Conservation (phyloP, 805 yeast species). For the Groenewaldozyma salmanticensis region DNA sequence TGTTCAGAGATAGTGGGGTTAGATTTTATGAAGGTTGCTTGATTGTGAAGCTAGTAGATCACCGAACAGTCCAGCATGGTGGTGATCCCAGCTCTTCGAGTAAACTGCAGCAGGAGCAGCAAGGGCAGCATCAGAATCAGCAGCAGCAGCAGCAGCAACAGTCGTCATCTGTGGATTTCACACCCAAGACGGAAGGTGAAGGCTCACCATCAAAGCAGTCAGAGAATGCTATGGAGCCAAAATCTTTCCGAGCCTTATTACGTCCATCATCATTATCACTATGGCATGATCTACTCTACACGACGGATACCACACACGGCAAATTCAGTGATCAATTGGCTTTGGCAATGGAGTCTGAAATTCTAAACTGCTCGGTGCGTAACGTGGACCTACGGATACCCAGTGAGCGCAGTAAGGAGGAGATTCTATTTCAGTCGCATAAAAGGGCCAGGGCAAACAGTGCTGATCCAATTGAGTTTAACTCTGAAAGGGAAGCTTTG, state of each 20-base stretch:
- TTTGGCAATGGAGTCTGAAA: slow-evolving; percentile 79
- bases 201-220: slow-evolving; percentile 6
- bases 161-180: not conserved
- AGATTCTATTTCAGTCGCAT: not conserved
- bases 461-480: not conserved
- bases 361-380: slow-evolving; percentile 66
- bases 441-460: slow-evolving; percentile 26
- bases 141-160: not conserved
- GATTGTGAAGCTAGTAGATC: slow-evolving; percentile 79
- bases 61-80: slow-evolving; percentile 33
- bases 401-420: not conserved
- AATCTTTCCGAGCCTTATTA: slow-evolving; percentile 66
- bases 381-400: slow-evolving; percentile 69
- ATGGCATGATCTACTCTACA: slow-evolving; percentile 77
- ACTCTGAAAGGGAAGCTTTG: slow-evolving; percentile 9
- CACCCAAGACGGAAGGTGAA: slow-evolving; percentile 11
- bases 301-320: slow-evolving; percentile 61
- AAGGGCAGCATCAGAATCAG: not conserved
- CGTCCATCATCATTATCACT: slow-evolving; percentile 72
- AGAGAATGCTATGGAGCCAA: slow-evolving; percentile 42
- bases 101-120: slow-evolving; percentile 2
- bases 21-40: slow-evolving; percentile 84
- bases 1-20: slow-evolving; percentile 76
- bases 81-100: slow-evolving; percentile 2
- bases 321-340: slow-evolving; percentile 72